Evolutionary conservation across 371 early-diverging fungal genomes (phyloP).

Genomic region (Phascolomyces articulosus): DNA sequence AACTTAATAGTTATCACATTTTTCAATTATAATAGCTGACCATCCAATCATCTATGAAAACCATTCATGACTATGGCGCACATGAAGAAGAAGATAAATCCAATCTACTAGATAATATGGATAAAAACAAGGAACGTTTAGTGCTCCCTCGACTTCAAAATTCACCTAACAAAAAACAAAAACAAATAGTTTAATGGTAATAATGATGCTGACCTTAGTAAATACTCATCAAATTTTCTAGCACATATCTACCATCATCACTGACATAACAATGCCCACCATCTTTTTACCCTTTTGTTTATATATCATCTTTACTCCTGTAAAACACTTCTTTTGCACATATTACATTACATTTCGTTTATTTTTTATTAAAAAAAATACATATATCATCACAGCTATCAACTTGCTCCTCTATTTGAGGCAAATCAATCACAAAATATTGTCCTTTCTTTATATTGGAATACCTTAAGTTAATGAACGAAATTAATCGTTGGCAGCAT

Average conservation of each 20-base stretch:
- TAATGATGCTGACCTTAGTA: neutral
- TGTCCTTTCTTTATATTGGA: too few relatives aligned
- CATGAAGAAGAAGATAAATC: neutral
- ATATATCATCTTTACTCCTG: neutral
- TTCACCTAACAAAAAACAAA: neutral
- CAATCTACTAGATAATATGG: neutral
- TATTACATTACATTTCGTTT: neutral
- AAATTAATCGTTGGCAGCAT: too few relatives aligned
- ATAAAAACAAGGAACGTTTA: neutral
- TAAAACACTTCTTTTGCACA: neutral
- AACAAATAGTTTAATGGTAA: neutral
- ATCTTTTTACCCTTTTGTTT: neutral
- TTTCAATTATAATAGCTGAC: neutral
- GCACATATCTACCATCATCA: neutral
- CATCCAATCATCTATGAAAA: neutral
- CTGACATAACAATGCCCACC: neutral
- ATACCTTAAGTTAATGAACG: too few relatives aligned
- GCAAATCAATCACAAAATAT: too few relatives aligned
- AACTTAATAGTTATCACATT: neutral
- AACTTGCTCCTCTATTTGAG: too few relatives aligned
- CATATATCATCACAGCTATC: too few relatives aligned
- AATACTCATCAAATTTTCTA: neutral
- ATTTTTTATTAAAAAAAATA: too few relatives aligned
- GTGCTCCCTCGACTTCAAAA: neutral
- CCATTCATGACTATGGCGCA: neutral